phyloP scores from a whole-genome alignment of 108 stramenopile species.

The Ochromonas danica region DNA sequence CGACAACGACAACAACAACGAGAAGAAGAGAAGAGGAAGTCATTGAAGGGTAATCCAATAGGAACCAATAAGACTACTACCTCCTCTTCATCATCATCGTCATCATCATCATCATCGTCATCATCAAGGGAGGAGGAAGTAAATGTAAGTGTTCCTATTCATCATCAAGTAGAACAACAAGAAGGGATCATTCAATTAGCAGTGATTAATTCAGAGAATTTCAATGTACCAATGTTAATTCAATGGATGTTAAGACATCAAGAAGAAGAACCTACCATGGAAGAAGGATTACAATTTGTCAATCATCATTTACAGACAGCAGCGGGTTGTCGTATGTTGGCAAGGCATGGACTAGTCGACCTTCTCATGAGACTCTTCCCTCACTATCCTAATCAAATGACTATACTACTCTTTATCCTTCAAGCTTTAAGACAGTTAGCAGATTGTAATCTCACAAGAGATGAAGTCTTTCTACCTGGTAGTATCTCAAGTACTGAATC shows the following conservation, averaged over 20 bases:
- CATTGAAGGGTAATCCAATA: too few relatives aligned
- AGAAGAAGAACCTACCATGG: not conserved
- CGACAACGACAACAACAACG: not conserved
- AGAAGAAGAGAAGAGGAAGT: too few relatives aligned
- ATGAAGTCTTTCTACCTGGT: not conserved
- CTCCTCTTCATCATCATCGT: too few relatives aligned
- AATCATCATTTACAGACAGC: not conserved
- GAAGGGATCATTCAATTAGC: not conserved
- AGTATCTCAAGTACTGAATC: too few relatives aligned
- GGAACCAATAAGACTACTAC: too few relatives aligned
- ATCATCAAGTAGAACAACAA: not conserved
- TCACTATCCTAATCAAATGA: not conserved
- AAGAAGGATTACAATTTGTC: not conserved
- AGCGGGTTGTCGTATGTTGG: constrained; percentile 8
- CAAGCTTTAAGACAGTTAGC: not conserved
- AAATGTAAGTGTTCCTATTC: too few relatives aligned
- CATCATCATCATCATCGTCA: too few relatives aligned
- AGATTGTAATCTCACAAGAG: constrained; percentile 17
- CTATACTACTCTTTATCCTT: not conserved
- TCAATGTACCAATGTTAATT: constrained; percentile 27
- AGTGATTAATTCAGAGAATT: not conserved
- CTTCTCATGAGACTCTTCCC: not conserved
- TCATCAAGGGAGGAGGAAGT: too few relatives aligned
- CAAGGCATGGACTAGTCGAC: not conserved
- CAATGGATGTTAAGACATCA: not conserved